These are phyloP conservation scores for Phytophthora syringae DNA, from an alignment of 352 stramenopile species.

Conservation along the genomic window DNA sequence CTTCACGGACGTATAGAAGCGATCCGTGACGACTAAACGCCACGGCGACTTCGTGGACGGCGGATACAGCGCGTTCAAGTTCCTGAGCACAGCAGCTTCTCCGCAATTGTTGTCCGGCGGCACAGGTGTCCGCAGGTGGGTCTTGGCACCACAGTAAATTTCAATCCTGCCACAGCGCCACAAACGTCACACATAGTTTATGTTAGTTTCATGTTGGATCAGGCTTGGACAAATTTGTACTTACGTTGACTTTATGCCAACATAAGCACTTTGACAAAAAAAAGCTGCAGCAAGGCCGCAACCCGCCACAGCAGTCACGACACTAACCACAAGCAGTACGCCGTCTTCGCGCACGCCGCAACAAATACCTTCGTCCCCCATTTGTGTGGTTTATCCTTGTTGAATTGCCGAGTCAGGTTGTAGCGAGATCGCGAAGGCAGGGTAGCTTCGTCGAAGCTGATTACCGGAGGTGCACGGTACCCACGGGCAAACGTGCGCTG, in stretches of 20 bases:
- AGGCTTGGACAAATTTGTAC: too few relatives aligned
- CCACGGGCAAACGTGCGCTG: slow-evolving; percentile 10
- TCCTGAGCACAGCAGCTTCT: slow-evolving; percentile 10
- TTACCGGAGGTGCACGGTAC: not conserved
- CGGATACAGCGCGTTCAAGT: slow-evolving; percentile 6
- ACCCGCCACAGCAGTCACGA: not conserved
- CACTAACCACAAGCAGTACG: slow-evolving; percentile 16
- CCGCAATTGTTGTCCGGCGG: slow-evolving; percentile 12
- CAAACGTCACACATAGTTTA: not conserved
- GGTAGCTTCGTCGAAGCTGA: slow-evolving; percentile 20
- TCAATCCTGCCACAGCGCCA: slow-evolving; percentile 8
- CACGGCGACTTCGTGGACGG: not conserved
- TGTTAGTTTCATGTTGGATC: slow-evolving; percentile 1
- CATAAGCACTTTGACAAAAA: slow-evolving; percentile 10
- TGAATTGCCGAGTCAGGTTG: slow-evolving; percentile 12
- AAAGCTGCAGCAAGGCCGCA: not conserved
- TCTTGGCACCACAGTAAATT: slow-evolving; percentile 19
- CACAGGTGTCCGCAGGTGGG: not conserved
- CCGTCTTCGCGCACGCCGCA: slow-evolving; percentile 10
- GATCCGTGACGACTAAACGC: slow-evolving; percentile 5
- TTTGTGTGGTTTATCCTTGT: slow-evolving; percentile 26
- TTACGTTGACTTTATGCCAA: not conserved
- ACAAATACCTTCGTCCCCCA: slow-evolving; percentile 23
- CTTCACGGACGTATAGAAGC: slow-evolving; percentile 12
- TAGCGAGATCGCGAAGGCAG: slow-evolving; percentile 1